A percentile compares a stretch with the other conserved stretches of the same genome.
These are phyloP conservation scores for Quercus ilex DNA, from an alignment of 306 rosid genomes.

Conservation along the genomic window DNA sequence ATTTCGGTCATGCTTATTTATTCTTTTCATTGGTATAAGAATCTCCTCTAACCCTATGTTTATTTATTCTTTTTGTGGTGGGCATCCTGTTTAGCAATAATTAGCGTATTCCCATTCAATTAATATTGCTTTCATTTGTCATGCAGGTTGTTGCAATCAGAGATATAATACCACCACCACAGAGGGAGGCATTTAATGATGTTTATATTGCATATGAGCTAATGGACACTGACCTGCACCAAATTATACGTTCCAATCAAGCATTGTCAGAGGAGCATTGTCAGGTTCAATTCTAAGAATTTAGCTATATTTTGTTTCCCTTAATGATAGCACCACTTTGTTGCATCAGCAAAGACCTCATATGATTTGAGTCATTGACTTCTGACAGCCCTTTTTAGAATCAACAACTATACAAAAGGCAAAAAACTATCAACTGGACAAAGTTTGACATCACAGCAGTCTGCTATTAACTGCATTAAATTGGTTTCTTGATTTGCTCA, in stretches of 20 bases:
- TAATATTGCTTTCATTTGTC: neutral
- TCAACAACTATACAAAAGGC: too few relatives aligned
- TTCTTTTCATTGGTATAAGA: too few relatives aligned
- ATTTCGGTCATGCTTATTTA: neutral
- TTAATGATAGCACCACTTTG: neutral
- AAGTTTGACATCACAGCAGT: too few relatives aligned
- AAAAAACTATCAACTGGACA: too few relatives aligned
- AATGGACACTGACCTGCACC: conserved; percentile 98
- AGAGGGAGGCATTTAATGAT: conserved; percentile 70
- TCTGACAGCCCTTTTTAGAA: too few relatives aligned
- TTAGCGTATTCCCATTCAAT: too few relatives aligned
- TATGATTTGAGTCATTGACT: too few relatives aligned
- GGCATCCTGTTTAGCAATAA: too few relatives aligned
- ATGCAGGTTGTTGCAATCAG: conserved; percentile 86
- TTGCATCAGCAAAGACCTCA: neutral
- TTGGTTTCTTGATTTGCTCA: neutral
- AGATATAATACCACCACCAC: conserved; percentile 95
- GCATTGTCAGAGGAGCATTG: conserved; percentile 95
- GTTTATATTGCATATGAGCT: conserved; percentile 96
- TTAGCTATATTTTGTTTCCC: neutral
- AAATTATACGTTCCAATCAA: conserved; percentile 92
- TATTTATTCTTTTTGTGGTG: too few relatives aligned
- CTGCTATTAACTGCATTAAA: neutral
- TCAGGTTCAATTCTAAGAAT: conserved; percentile 50
- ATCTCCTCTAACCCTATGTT: too few relatives aligned